A percentile compares a stretch with the other conserved stretches of the same genome.
These are phyloP conservation scores for Hamamelis virginiana DNA, from an alignment of 164 flowering plant species.

Conservation along the genomic window DNA sequence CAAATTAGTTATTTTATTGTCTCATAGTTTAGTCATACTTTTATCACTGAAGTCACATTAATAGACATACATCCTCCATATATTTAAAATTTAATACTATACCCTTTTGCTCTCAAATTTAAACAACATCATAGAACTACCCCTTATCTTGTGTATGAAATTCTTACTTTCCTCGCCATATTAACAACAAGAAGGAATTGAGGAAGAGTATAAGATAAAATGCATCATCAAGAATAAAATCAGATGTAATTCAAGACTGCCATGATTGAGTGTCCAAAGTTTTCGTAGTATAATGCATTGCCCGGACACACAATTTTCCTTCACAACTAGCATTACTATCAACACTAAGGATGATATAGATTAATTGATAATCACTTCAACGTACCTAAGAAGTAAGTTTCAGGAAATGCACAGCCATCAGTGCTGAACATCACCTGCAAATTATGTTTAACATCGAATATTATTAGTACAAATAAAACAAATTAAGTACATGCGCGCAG, in stretches of 20 bases:
- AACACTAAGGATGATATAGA: background rate
- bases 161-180: background rate
- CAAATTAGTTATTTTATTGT: too few relatives aligned
- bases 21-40: too few relatives aligned
- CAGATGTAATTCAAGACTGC: too few relatives aligned
- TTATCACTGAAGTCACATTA: too few relatives aligned
- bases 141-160: background rate
- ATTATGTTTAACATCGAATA: background rate
- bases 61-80: too few relatives aligned
- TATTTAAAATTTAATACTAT: background rate
- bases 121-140: background rate
- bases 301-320: background rate
- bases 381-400: slow-evolving; percentile 86
- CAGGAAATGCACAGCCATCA: slow-evolving; percentile 90
- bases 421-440: slow-evolving; percentile 98
- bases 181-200: background rate
- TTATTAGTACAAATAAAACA: slow-evolving; percentile 6
- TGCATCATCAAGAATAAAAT: background rate
- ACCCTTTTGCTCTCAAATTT: background rate
- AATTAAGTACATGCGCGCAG: background rate
- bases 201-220: background rate
- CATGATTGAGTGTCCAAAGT: too few relatives aligned
- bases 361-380: background rate
- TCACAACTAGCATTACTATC: background rate
- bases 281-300: background rate